Evolutionary conservation across 1,139 yeast species (phyloP).

Genomic region (Hemisphaericaspora subhashii): DNA sequence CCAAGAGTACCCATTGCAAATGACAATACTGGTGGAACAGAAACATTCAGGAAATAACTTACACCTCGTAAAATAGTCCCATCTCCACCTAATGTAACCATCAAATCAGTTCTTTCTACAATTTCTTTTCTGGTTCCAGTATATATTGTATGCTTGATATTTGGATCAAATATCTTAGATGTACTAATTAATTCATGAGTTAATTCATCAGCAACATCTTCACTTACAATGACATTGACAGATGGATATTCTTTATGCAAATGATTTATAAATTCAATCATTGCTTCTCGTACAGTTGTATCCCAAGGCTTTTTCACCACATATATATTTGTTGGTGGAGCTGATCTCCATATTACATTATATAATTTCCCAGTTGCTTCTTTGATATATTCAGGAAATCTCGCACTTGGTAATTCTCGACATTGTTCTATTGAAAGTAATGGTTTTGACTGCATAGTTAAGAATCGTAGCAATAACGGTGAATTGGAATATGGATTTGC

Average conservation of each 20-base stretch:
- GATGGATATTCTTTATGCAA: constrained; percentile 61
- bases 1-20: constrained; percentile 93
- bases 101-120: constrained; percentile 58
- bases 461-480: not conserved
- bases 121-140: constrained; percentile 64
- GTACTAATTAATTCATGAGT: constrained; percentile 29
- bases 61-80: constrained; percentile 86
- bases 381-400: constrained; percentile 14
- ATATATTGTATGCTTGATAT: constrained; percentile 24
- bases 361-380: constrained; percentile 17
- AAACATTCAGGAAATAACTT: constrained; percentile 59
- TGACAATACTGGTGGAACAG: constrained; percentile 86
- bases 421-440: constrained; percentile 10
- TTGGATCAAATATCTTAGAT: constrained; percentile 10
- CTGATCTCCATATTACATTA: constrained; percentile 48
- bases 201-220: constrained; percentile 75
- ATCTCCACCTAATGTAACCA: constrained; percentile 83
- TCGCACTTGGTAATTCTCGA: constrained; percentile 11
- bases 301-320: constrained; percentile 88
- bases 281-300: constrained; percentile 60
- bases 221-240: constrained; percentile 73
- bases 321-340: constrained; percentile 61
- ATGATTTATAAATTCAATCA: constrained; percentile 59
- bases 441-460: not conserved
- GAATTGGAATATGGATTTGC: not conserved